Conservation (phyloP, 805 yeast genomes). For the Yamadazyma laniorum region DNA sequence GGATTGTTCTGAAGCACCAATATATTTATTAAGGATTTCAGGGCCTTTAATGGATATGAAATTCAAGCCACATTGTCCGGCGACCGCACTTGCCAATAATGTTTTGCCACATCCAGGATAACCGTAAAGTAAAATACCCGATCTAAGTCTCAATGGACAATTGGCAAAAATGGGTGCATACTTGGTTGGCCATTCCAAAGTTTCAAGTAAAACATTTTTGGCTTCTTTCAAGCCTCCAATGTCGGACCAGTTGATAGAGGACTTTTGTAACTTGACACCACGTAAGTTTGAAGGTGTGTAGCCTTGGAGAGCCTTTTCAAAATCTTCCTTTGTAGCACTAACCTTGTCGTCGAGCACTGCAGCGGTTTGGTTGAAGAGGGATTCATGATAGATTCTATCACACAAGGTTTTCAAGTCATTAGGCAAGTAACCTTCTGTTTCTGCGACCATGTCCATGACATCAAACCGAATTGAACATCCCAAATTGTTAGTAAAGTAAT, state of each 20-base stretch:
- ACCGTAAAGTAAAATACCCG: constrained; percentile 89
- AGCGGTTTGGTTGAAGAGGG: constrained; percentile 21
- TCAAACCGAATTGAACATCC: constrained; percentile 39
- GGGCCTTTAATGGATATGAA: constrained; percentile 95
- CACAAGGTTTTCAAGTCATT: constrained; percentile 70
- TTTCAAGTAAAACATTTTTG: constrained; percentile 73
- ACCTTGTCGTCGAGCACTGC: constrained; percentile 13
- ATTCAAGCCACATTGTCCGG: constrained; percentile 89
- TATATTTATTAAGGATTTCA: constrained; percentile 89
- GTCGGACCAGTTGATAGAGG: constrained; percentile 75
- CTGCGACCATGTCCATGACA: constrained; percentile 48
- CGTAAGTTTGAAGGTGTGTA: constrained; percentile 80
- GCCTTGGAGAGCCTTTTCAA: constrained; percentile 59
- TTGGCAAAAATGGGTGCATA: constrained; percentile 92
- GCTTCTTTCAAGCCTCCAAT: constrained; percentile 86
- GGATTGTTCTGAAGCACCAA: constrained; percentile 95
- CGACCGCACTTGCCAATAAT: constrained; percentile 86
- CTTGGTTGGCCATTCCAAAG: constrained; percentile 95
- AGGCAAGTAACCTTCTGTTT: constrained; percentile 89
- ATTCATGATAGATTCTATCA: constrained; percentile 66
- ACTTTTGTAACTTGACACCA: constrained; percentile 82
- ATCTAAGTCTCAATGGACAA: constrained; percentile 82
- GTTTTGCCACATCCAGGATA: constrained; percentile 99
- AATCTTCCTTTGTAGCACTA: constrained; percentile 30
- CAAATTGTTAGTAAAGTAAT: constrained; percentile 31